Base-by-base conservation (phyloP, 1,284 basidiomycete species). In the Ceratobasidium theobromae region DNA sequence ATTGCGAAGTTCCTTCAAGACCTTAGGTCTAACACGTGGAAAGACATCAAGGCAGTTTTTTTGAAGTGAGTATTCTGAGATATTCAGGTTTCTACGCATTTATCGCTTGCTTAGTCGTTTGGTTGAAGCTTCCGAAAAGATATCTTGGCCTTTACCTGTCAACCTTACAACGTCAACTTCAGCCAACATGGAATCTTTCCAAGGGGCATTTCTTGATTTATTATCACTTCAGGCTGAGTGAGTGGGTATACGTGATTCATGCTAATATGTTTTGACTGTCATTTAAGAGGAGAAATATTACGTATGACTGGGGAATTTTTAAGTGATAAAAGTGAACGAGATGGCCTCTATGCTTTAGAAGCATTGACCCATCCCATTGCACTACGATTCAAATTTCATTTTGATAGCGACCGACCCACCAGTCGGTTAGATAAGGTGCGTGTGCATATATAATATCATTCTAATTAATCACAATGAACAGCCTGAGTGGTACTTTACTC, bases 401-500 rank as follows among this genome's bases (percentile, higher is more conserved):
- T 99, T 72, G 94, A 98, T 69, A 86, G 91, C 0, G 81, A 84
- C 12, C 81, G 93, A 35, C 84, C 87, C 69, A 99, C 96, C 0
- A 99, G 98, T 76, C 83, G 93, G 52, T 77, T 96, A 4, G 96
- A 98, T 79, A 99, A 97, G 84, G 93, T 89, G 49, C 28, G 74
- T 71, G 27, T 16, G 23, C 25, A 45, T 33, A 41, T 30, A 27
- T 33, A 18, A 30, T 16, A 51, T 18, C 12, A n/a, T 32, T 51
- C 18, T 43, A 16, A 53, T 53, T 48, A 52, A 40, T 40, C 45
- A 40, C n/a, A 4, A 8, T 12, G 40, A 65, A 23, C 73, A 95
- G 91, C 96, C 96, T 0, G 97, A 98, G 76, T 99, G 96, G 93
- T 98, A 92, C 72, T 91, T 99, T 72, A 89, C 92, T 1, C 92